Base-by-base conservation (phyloP, 768 basidiomycete genomes). In the Austroboletus eburneus region DNA sequence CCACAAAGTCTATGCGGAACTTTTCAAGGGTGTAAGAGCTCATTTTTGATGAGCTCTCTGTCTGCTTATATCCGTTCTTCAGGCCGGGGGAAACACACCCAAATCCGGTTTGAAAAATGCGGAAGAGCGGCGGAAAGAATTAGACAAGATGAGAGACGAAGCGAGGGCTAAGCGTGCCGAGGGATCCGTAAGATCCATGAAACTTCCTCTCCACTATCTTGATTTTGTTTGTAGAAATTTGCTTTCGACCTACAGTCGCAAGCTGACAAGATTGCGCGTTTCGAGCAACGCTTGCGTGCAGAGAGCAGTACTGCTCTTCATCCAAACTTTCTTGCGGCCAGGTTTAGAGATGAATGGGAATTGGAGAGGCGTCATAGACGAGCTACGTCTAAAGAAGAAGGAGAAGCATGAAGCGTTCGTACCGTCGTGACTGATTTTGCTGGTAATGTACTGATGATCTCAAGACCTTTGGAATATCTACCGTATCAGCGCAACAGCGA, bases 111-210 rank as follows among this genome's bases (percentile, higher is more conserved):
- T 73, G 46, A 78, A 65, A 48, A 73, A 72, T 36, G 79, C 85
- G n/a, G 85, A 86, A 52, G 84, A 87, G 58, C 72, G 83, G 39
- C 72, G 78, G 46, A 82, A 75, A 54, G 83, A 89, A 47, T 56
- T 88, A 55, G 73, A 81, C 57, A 78, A 71, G 57, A 77, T 85
- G 81, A 75, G 83, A 45, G 82, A 87, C 32, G 86, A 87, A 32
- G 82, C 81, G 16, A 73, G 74, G 51, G 74, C 74, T 1, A 83
- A 76, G 52, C 74, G 81, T 9, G 66, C 67, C 17, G 65, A 70
- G 34, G 83, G 85, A 53, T 72, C 74, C 39, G 85, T 85, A 39
- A 54, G 78, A 59, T 29, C 12, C 10, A n/a, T 4, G 18, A 12
- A 12, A 36, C 5, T 5, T 18, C 23, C 2, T 49, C 24, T 37